Evolutionary conservation across 2,329 filamentous ascomycete species (phyloP).

Genomic region (Periconia digitata): DNA sequence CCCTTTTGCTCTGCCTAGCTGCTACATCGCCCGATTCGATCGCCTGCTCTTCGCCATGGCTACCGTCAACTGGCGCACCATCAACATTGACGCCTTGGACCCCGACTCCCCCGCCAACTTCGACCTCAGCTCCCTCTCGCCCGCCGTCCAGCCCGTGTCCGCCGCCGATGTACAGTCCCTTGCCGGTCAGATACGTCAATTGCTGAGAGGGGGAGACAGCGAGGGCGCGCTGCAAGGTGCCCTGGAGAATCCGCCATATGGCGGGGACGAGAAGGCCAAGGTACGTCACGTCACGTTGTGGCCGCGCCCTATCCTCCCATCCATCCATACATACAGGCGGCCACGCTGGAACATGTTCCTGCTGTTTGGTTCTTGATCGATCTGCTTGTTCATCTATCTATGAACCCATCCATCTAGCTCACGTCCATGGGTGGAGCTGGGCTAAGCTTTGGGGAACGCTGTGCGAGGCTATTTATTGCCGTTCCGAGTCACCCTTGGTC

Average conservation of each 20-base stretch:
- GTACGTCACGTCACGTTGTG: conserved; percentile 36
- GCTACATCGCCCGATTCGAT: conserved; percentile 4
- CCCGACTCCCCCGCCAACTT: conserved; percentile 92
- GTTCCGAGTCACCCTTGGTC: conserved; percentile 1
- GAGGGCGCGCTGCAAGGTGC: conserved; percentile 84
- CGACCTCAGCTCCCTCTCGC: conserved; percentile 79
- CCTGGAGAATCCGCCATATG: conserved; percentile 80
- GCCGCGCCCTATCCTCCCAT: conserved; percentile 6
- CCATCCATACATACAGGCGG: conserved; percentile 13
- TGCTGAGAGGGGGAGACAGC: conserved; percentile 81
- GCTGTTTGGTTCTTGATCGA: conserved; percentile 12
- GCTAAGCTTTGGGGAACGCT: background rate
- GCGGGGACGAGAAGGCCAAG: conserved; percentile 56
- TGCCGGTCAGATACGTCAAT: conserved; percentile 79
- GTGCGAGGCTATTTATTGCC: background rate
- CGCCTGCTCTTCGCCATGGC: conserved; percentile 42
- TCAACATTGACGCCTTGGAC: conserved; percentile 90
- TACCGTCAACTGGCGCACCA: conserved; percentile 73
- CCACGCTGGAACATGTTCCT: conserved; percentile 28
- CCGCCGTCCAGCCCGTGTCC: conserved; percentile 71
- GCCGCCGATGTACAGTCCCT: conserved; percentile 78
- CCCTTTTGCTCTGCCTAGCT: background rate
- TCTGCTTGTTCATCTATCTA: background rate
- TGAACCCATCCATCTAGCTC: background rate
- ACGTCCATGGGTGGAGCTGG: background rate